Evolutionary conservation across 768 basidiomycete species (phyloP), one percentile per base, ranked within the genome.

Genomic region (Agaricus sinodeliciosus): DNA sequence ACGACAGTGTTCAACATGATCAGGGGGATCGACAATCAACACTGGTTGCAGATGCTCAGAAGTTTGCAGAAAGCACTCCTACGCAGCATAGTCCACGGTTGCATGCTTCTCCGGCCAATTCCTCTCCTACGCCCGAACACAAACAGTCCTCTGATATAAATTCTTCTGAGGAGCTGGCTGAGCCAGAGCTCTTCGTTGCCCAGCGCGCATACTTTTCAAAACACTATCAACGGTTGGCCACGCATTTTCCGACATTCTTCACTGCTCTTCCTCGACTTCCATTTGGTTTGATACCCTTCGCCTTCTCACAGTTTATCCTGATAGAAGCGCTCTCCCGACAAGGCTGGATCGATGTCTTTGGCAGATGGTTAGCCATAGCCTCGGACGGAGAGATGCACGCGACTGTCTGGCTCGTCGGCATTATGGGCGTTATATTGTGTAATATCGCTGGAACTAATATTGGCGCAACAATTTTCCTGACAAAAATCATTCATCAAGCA

Each of bases 281-380:
- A 0, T 82, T 93, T 55, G 77, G 82, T 11, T 80, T 96, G 6
- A 72, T 96, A 13, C 91, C 91, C 0, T 98, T 98, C 62, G 90
- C 93, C 0, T 93, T 97, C 63, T 85, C 87, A 0, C 92, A 94
- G 67, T 97, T 98, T 70, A 91, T 97, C 58, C 80, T 98, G 52
- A 90, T 95, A 54, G 87, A 94, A 63, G 88, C 78, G 0, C 77
- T 98, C 5, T 75, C 82, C 11, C 76, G 82, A 56, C 82, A 85
- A 54, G 92, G 92, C 25, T 98, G 94, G 93, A 90, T 95, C 8
- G 74, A 81, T 11, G 75, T 94, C 19, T 95, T 94, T 62, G 85
- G 82, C 15, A 49, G 49, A 22, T 90, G 90, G 88, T 72, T 85
- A 34, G 63, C 72, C 48, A 72, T 59, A 61, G 84, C 67, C 15